Conservation (phyloP, 2,329 filamentous ascomycete species). For the Incumbomyces delicatus region DNA sequence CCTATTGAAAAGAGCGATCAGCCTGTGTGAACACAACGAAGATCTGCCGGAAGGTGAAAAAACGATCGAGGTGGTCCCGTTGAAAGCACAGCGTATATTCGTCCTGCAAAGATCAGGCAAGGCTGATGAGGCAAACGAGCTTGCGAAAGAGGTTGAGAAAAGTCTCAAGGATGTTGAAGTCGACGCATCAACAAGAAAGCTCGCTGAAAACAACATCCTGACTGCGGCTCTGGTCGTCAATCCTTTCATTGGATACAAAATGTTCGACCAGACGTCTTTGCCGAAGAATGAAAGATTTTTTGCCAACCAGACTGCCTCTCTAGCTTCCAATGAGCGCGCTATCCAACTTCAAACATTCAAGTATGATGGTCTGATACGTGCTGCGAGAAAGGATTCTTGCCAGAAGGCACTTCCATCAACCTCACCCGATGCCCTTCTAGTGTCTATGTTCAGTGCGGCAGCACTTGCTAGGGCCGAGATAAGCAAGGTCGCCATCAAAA, state of each 20-base stretch:
- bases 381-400: conserved; percentile 38
- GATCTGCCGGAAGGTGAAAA: conserved; percentile 52
- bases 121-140: conserved; percentile 44
- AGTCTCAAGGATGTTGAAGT: conserved; percentile 37
- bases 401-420: conserved; percentile 38
- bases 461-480: conserved; percentile 53
- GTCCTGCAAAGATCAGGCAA: conserved; percentile 47
- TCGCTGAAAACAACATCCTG: conserved; percentile 51
- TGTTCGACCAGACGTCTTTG: conserved; percentile 41
- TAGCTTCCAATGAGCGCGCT: conserved; percentile 46
- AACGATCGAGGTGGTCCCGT: conserved; percentile 49
- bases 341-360: conserved; percentile 52
- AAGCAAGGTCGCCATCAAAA: conserved; percentile 59
- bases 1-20: conserved; percentile 50
- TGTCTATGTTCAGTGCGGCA: conserved; percentile 62
- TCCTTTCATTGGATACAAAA: conserved; percentile 49
- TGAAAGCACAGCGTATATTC: conserved; percentile 52
- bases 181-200: conserved; percentile 48
- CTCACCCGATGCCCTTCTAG: conserved; percentile 43
- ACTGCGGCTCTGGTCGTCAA: conserved; percentile 41
- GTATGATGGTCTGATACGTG: conserved; percentile 41
- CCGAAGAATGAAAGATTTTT: conserved; percentile 48
- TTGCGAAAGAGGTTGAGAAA: conserved; percentile 42
- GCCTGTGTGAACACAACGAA: conserved; percentile 50
- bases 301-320: conserved; percentile 45